Base-by-base conservation (phyloP, 2,329 filamentous ascomycete genomes). In the Remersonia thermophila region DNA sequence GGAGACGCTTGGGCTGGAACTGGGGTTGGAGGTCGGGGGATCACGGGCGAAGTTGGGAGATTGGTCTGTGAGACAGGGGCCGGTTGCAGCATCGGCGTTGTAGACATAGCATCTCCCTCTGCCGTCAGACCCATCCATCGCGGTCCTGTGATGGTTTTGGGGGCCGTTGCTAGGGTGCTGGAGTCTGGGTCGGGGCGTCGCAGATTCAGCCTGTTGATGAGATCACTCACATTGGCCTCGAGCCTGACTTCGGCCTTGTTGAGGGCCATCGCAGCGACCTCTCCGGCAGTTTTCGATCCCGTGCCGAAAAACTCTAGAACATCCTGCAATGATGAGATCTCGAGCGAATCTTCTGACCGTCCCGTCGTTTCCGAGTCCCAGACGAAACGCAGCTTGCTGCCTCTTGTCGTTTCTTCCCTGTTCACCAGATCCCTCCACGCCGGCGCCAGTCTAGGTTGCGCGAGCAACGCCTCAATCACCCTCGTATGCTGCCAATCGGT, bases 401-500 rank as follows among this genome's bases (percentile, higher is more conserved):
- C 42, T 13, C 34, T 30, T 3, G 35, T 32, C 7, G 27, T 25
- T 16, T 48, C 47, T 17, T 45, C 40, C 14, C 35, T 32, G 13
- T 10, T 15, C 10, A 50, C 41, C 16, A 47, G 23, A 3, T 20
- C 29, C 3, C 17, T 30, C 47, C 47, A 50, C 13, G 37, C 41
- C 15, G 33, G 27, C 13, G 30, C 20, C 4, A 50, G n/a, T 11
- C 34, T 30, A 8, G 46, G 44, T 14, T 48, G 46, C n/a, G 30
- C 38, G 9, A 50, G 37, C 18, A 50, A 30, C 2, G 37, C 46
- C 30, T 45, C 43, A 27, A 50, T 46, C 29, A 47, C 47, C 4
- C 37, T 34, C 5, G 41, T 42, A 15, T 45, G 46, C 27, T 46
- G 40, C 46, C 47, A 50, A 6, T 46, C 38, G 4, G 28, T 20